These are phyloP conservation scores for Capsella rubella DNA, from an alignment of 441 rosid species.

Conservation along the genomic window DNA sequence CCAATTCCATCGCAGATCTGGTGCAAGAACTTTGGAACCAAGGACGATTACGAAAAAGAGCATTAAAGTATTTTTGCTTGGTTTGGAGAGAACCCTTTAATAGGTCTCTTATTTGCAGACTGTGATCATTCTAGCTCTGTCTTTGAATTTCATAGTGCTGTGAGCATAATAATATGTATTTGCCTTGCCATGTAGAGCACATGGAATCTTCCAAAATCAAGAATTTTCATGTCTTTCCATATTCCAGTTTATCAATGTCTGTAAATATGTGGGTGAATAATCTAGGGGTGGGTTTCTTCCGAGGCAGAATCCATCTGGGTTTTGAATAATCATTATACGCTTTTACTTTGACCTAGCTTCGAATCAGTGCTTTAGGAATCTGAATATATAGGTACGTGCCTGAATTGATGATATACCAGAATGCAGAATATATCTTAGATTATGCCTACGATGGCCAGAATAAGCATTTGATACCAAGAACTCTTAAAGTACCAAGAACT, in stretches of 20 bases:
- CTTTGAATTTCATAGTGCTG: conserved; percentile 15
- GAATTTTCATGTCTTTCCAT: conserved; percentile 15
- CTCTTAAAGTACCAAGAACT: background rate
- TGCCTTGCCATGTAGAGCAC: conserved; percentile 41
- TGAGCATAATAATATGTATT: conserved; percentile 36
- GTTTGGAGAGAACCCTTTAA: conserved; percentile 20
- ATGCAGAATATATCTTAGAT: background rate
- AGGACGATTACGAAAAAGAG: conserved; percentile 70
- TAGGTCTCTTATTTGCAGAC: conserved; percentile 41
- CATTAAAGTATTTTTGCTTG: conserved; percentile 38
- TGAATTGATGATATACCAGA: background rate
- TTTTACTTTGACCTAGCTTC: conserved; percentile 13
- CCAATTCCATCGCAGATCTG: conserved; percentile 98
- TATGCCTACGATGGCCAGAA: conserved; percentile 8
- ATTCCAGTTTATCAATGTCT: background rate
- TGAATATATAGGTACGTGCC: background rate
- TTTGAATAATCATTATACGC: conserved; percentile 3
- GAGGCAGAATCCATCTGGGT: conserved; percentile 13
- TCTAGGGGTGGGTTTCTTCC: conserved; percentile 34
- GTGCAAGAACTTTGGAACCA: conserved; percentile 98
- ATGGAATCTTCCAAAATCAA: conserved; percentile 37
- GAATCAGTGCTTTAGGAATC: conserved; percentile 34
- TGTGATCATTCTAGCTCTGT: conserved; percentile 42
- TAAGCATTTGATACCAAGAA: background rate
- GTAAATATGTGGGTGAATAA: conserved; percentile 25